These are phyloP conservation scores for Ophidiomyces ophidiicola DNA, from an alignment of 2,329 filamentous ascomycete species.

Conservation along the genomic window DNA sequence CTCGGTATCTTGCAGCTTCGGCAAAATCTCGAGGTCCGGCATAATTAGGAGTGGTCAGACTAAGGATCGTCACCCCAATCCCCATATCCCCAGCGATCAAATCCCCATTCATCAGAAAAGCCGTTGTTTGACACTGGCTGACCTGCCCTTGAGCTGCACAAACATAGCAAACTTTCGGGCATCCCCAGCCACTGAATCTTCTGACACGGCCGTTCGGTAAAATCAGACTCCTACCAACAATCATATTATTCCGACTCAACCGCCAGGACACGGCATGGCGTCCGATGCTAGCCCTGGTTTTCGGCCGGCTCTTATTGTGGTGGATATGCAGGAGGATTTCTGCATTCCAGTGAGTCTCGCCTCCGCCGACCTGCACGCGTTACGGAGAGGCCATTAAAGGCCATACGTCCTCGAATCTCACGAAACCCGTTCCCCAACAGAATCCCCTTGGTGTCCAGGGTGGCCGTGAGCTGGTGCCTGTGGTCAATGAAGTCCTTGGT, in stretches of 20 bases:
- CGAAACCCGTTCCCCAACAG: conserved; percentile 34
- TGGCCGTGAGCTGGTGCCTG: conserved; percentile 56
- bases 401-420: neutral
- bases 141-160: neutral
- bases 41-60: too few relatives aligned
- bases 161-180: conserved; percentile 5
- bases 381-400: neutral
- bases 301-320: conserved; percentile 54
- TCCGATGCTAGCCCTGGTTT: conserved; percentile 20
- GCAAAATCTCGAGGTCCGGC: too few relatives aligned
- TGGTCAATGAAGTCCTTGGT: conserved; percentile 62
- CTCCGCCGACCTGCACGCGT: neutral
- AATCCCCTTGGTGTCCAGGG: conserved; percentile 66
- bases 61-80: too few relatives aligned
- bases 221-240: too few relatives aligned
- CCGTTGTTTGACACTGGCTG: too few relatives aligned
- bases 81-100: too few relatives aligned
- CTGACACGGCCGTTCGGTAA: too few relatives aligned
- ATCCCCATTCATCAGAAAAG: too few relatives aligned
- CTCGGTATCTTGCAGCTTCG: conserved; percentile 6
- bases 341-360: conserved; percentile 61
- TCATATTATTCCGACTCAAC: too few relatives aligned
- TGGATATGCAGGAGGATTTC: conserved; percentile 92
- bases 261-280: conserved; percentile 2
- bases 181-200: too few relatives aligned